A percentile compares a stretch with the other conserved stretches of the same genome.
These are phyloP conservation scores for Candida tammaniensis DNA, from an alignment of 805 yeast genomes.

Conservation along the genomic window DNA sequence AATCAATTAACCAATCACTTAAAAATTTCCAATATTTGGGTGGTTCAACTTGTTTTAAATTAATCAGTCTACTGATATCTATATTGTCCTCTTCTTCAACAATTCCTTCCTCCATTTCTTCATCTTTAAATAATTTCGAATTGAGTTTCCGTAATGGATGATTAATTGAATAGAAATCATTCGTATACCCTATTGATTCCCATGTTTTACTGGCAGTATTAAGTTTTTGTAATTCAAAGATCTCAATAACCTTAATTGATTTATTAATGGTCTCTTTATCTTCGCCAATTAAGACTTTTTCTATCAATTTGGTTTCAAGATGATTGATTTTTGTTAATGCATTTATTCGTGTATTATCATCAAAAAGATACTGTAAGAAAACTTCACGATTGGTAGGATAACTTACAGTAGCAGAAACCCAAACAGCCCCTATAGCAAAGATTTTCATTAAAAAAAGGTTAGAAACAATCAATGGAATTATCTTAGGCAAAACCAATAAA, in stretches of 20 bases:
- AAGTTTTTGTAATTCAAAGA: conserved; percentile 64
- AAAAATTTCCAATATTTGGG: conserved; percentile 60
- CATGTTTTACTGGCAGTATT: conserved; percentile 52
- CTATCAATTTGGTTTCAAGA: conserved; percentile 39
- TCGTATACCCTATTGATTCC: conserved; percentile 59
- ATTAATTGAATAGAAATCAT: conserved; percentile 52
- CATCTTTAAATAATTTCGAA: conserved; percentile 13
- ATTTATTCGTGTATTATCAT: conserved; percentile 63
- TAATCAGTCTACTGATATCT: conserved; percentile 7
- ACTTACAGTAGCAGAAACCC: conserved; percentile 43
- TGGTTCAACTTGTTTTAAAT: conserved; percentile 42
- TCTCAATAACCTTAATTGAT: conserved; percentile 48
- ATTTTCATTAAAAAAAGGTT: conserved; percentile 27
- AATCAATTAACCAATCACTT: conserved; percentile 64
- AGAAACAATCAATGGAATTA: conserved; percentile 27
- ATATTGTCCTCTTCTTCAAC: conserved; percentile 16
- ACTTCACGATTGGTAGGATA: conserved; percentile 56
- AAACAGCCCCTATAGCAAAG: conserved; percentile 37
- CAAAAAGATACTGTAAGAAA: conserved; percentile 47
- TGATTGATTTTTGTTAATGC: conserved; percentile 47
- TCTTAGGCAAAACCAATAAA: conserved; percentile 25
- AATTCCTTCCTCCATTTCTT: conserved; percentile 14
- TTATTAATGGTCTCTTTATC: conserved; percentile 13
- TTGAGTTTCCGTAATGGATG: conserved; percentile 21
- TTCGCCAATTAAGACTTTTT: conserved; percentile 10